Percentiles rank a stretch among this genome's conserved stretches.
Conservation (phyloP, 495 filamentous ascomycete species). For the Acidomyces sp. region DNA sequence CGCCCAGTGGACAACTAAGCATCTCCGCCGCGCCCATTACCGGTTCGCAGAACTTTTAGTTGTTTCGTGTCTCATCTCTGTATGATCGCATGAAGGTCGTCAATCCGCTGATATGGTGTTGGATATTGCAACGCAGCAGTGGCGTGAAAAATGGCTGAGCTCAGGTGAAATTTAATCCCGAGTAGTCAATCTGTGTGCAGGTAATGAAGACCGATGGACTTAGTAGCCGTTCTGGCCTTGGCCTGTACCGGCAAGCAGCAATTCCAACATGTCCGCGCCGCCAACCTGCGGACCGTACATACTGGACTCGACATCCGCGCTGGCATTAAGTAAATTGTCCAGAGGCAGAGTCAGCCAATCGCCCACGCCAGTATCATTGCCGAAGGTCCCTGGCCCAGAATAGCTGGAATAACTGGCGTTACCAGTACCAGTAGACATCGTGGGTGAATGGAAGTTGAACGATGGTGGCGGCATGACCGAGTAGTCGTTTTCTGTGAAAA, state of each 20-base stretch:
- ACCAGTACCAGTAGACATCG: conserved; percentile 1
- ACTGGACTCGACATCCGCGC: conserved; percentile 28
- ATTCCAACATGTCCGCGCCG: conserved; percentile 29
- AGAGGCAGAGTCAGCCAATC: conserved; percentile 39
- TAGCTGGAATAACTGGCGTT: conserved; percentile 6
- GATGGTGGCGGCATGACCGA: conserved; percentile 36
- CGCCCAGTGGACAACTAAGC: too few species aligned
- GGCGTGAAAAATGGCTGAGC: too few species aligned
- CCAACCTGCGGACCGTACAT: conserved; percentile 31
- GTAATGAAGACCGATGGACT: too few species aligned
- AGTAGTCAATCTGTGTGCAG: too few species aligned
- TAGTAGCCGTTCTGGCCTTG: conserved; percentile 4
- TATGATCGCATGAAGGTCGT: too few species aligned
- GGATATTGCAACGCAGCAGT: too few species aligned
- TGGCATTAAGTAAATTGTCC: conserved; percentile 30
- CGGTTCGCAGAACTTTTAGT: too few species aligned
- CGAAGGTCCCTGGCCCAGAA: conserved; percentile 4
- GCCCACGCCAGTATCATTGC: conserved; percentile 8
- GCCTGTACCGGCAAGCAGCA: conserved; percentile 11
- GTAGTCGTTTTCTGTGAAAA: conserved; percentile 26
- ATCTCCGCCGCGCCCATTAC: too few species aligned
- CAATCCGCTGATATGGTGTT: too few species aligned
- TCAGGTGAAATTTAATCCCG: too few species aligned
- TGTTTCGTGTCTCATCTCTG: too few species aligned
- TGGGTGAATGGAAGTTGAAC: conserved; percentile 19